phyloP scores from a whole-genome alignment of 2,329 filamentous ascomycete species.

The Penicillium sp. region DNA sequence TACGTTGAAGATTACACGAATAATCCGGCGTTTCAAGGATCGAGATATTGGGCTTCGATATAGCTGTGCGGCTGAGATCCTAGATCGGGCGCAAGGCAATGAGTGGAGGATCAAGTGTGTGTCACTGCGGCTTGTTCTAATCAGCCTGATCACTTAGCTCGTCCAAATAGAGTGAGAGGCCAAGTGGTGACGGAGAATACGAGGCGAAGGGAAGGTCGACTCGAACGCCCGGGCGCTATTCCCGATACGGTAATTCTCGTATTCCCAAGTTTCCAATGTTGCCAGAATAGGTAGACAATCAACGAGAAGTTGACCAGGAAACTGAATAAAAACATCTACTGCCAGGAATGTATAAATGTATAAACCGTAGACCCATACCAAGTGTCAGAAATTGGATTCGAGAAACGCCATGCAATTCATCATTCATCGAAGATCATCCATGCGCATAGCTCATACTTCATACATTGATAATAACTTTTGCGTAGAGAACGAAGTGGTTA shows the following conservation, averaged over 20 bases:
- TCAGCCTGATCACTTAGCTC: not conserved
- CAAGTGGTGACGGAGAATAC: not conserved
- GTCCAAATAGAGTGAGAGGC: not conserved
- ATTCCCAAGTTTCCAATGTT: constrained; percentile 4
- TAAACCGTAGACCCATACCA: not conserved
- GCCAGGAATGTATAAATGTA: not conserved
- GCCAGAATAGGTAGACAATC: not conserved
- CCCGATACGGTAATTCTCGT: constrained; percentile 22
- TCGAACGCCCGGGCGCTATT: constrained; percentile 11
- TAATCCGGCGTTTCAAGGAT: not conserved
- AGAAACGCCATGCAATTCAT: constrained; percentile 13
- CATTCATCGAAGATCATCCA: constrained; percentile 15
- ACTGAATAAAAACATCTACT: not conserved
- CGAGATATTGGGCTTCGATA: not conserved
- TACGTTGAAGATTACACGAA: not conserved
- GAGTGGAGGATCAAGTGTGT: not conserved
- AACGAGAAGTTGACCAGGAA: not conserved
- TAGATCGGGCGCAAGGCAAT: not conserved
- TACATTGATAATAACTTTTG: constrained; percentile 15
- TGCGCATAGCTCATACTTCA: constrained; percentile 24
- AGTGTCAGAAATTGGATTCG: not conserved
- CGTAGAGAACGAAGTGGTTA: not conserved
- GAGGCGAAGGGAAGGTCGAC: not conserved
- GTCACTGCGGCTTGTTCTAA: constrained; percentile 1
- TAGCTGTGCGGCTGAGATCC: not conserved